Conservation (phyloP, 2,329 filamentous ascomycete genomes). For the Thelonectria olida region DNA sequence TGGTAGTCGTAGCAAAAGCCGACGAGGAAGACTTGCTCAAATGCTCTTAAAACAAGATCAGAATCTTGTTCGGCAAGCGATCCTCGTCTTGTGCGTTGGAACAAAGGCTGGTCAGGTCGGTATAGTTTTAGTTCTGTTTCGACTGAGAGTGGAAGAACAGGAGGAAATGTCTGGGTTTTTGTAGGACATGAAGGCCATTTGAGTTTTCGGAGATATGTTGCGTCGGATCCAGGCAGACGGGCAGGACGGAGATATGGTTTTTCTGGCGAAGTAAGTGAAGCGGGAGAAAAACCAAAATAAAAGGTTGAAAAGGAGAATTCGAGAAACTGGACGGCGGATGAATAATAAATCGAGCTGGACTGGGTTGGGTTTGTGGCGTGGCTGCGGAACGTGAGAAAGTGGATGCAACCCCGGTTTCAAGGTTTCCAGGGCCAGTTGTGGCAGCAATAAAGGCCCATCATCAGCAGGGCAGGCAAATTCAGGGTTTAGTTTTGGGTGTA, state of each 20-base stretch:
- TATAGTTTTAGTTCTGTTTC: slow-evolving; percentile 34
- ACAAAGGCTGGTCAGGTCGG: slow-evolving; percentile 29
- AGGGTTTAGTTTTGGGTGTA: neutral
- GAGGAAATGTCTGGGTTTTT: slow-evolving; percentile 29
- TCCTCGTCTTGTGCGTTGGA: slow-evolving; percentile 29
- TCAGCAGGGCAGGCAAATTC: neutral
- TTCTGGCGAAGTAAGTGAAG: neutral
- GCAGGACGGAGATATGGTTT: slow-evolving; percentile 25
- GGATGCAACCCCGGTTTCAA: neutral
- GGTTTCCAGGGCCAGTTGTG: neutral
- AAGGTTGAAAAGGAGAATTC: slow-evolving; percentile 5
- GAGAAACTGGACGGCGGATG: slow-evolving; percentile 7
- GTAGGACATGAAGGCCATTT: slow-evolving; percentile 40
- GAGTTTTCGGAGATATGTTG: slow-evolving; percentile 23
- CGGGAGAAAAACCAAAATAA: neutral
- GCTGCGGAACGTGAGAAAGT: slow-evolving; percentile 4
- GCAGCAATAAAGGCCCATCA: neutral
- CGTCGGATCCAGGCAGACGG: neutral
- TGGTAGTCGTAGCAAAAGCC: neutral
- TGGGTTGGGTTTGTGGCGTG: slow-evolving; percentile 21
- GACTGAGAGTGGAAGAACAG: slow-evolving; percentile 32
- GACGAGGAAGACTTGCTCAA: slow-evolving; percentile 39
- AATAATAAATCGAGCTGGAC: slow-evolving; percentile 22
- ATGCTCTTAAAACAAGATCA: slow-evolving; percentile 18
- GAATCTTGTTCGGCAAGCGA: slow-evolving; percentile 32